phyloP scores from a whole-genome alignment of 768 basidiomycete species.

The Astraeus odoratus region DNA sequence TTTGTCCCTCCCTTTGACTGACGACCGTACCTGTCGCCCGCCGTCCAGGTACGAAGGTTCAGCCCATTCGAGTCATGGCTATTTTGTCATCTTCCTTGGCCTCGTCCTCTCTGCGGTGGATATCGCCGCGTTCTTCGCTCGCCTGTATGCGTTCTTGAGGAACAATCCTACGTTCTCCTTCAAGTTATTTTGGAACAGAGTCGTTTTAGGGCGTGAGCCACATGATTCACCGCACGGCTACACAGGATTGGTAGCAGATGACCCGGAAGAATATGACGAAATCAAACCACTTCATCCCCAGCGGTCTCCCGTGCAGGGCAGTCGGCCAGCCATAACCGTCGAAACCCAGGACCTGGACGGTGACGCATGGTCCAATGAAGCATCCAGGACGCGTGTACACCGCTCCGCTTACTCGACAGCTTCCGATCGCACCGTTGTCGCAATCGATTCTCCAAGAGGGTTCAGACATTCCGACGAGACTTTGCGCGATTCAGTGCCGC shows the following conservation, averaged over 20 bases:
- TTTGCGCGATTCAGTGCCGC: constrained; percentile 36
- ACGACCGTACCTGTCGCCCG: too few species aligned
- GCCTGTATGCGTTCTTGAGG: constrained; percentile 42
- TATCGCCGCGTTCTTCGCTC: constrained; percentile 41
- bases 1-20: not conserved
- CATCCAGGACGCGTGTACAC: constrained; percentile 4
- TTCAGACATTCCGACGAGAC: constrained; percentile 53
- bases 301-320: constrained; percentile 11
- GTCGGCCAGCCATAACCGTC: constrained; percentile 18
- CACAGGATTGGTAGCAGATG: constrained; percentile 47
- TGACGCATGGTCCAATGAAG: constrained; percentile 45
- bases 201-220: constrained; percentile 43
- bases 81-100: constrained; percentile 41
- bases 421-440: constrained; percentile 52
- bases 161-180: constrained; percentile 39
- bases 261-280: constrained; percentile 50
- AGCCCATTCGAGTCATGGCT: constrained; percentile 61
- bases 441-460: constrained; percentile 32
- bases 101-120: constrained; percentile 47
- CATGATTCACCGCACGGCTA: constrained; percentile 39
- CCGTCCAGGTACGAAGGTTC: constrained; percentile 58
- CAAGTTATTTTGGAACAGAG: constrained; percentile 48
- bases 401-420: constrained; percentile 37
- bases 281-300: constrained; percentile 22
- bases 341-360: constrained; percentile 15